Conservation (phyloP, 306 rosid species). For the Abrus pulchellus region DNA sequence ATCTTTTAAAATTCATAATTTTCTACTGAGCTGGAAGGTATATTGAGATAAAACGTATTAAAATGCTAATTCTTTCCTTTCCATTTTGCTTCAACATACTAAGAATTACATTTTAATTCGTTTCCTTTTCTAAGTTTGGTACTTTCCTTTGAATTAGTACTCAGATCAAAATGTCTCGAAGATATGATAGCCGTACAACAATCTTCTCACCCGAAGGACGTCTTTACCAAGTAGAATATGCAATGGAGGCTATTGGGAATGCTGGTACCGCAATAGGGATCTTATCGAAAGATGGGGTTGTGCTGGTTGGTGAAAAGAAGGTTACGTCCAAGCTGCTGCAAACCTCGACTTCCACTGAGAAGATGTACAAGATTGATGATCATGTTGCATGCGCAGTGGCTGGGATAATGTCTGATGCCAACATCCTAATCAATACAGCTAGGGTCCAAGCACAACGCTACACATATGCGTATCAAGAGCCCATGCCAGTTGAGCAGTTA, state of each 20-base stretch:
- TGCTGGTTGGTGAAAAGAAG: constrained; percentile 64
- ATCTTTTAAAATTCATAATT: neutral
- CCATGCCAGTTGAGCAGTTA: constrained; percentile 65
- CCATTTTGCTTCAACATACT: neutral
- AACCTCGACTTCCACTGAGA: constrained; percentile 64
- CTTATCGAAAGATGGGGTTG: constrained; percentile 63
- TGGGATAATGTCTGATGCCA: constrained; percentile 67
- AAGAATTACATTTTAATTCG: constrained; percentile 24
- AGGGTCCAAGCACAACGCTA: constrained; percentile 67
- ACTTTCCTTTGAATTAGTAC: constrained; percentile 30
- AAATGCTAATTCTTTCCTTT: neutral
- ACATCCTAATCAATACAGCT: constrained; percentile 63
- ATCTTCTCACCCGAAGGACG: constrained; percentile 67
- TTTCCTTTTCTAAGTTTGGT: constrained; percentile 25
- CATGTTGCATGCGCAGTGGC: constrained; percentile 68
- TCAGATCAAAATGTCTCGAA: constrained; percentile 59
- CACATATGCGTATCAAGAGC: constrained; percentile 60
- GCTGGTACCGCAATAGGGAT: constrained; percentile 68
- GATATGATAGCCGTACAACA: constrained; percentile 68
- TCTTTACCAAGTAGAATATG: constrained; percentile 68
- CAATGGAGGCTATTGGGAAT: constrained; percentile 67
- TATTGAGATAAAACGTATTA: neutral
- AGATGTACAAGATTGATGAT: constrained; percentile 67
- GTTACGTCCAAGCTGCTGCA: constrained; percentile 65
- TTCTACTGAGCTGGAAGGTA: neutral